These are phyloP conservation scores for Thalassiosira ordinaria DNA, from an alignment of 352 stramenopile genomes.

Conservation along the genomic window DNA sequence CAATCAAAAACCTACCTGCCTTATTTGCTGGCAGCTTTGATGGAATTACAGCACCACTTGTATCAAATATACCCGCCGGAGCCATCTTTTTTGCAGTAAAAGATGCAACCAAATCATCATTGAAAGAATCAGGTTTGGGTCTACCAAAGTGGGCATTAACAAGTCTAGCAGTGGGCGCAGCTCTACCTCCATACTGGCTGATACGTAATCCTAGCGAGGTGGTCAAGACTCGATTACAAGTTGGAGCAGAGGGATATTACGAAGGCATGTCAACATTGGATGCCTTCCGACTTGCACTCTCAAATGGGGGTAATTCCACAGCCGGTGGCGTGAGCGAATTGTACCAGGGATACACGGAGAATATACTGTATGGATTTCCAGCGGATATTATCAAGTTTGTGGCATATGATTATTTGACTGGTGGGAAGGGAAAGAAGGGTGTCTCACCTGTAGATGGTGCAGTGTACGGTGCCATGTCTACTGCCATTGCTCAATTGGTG, in stretches of 20 bases:
- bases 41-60: conserved; percentile 64
- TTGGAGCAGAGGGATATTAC: conserved; percentile 63
- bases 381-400: conserved; percentile 84
- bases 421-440: conserved; percentile 45
- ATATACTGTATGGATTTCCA: conserved; percentile 78
- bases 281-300: conserved; percentile 46
- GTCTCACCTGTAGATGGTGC: conserved; percentile 68
- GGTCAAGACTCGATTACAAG: conserved; percentile 79
- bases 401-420: conserved; percentile 73
- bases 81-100: conserved; percentile 82
- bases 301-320: conserved; percentile 16
- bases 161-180: conserved; percentile 60
- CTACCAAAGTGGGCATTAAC: conserved; percentile 64
- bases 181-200: conserved; percentile 73
- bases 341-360: conserved; percentile 80
- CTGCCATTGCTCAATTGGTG: conserved; percentile 66
- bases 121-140: conserved; percentile 42
- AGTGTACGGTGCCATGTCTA: conserved; percentile 66
- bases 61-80: conserved; percentile 75
- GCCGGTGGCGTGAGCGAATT: conserved; percentile 46
- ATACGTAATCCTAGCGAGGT: conserved; percentile 82
- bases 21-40: conserved; percentile 70
- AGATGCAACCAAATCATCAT: conserved; percentile 65
- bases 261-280: conserved; percentile 59
- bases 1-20: conserved; percentile 35